Evolutionary conservation across 176 grass and related monocot genomes (phyloP), one percentile per base, ranked within the genome.

Genomic region (Puccinellia tenuiflora): DNA sequence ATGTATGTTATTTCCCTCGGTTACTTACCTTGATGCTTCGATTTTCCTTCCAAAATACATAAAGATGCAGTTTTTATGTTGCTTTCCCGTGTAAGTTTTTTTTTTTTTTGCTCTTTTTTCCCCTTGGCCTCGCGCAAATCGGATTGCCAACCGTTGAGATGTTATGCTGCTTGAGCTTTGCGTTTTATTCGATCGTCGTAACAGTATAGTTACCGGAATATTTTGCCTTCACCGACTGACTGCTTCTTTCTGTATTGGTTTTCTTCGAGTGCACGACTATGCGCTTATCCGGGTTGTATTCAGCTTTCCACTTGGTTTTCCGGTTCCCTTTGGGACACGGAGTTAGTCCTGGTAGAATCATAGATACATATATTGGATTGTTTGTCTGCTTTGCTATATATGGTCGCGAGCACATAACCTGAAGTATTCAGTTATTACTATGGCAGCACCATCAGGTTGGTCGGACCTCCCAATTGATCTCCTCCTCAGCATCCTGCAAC

Each of bases 401-500:
- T 53, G 53, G 20, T 35, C 17, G 7, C 16, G 24, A 15, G 10
- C 33, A 77, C 31, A 56, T 76, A 54, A 76, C 5, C 9, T 38
- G 20, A 31, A 74, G 13, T 10, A 69, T 56, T 68, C 24, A 60
- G n/a, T n/a, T n/a, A 5, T 45, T 85, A 33, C 12, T 1, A 77
- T 85, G 48, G 24, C 83, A 57, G 83, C 4, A 45, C 5, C 62
- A 24, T 78, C 25, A 8, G 45, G 26, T n/a, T 78, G 74, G 62
- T 46, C 74, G 3, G 75, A 85, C 52, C 75, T 85, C 63, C 64
- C 83, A 18, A 20, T 8, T 33, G 83, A 85, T 60, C 29, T 70
- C 13, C 75, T 85, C 8, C 35, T 70, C 8, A 2, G 0, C 50
- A 78, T 78, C 63, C 38, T 85, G 26, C 64, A 71, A 34, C 9